A percentile compares a stretch with the other conserved stretches of the same genome.
These are phyloP conservation scores for Helotiales sp. DNA, from an alignment of 2,329 filamentous ascomycete genomes.

Conservation along the genomic window DNA sequence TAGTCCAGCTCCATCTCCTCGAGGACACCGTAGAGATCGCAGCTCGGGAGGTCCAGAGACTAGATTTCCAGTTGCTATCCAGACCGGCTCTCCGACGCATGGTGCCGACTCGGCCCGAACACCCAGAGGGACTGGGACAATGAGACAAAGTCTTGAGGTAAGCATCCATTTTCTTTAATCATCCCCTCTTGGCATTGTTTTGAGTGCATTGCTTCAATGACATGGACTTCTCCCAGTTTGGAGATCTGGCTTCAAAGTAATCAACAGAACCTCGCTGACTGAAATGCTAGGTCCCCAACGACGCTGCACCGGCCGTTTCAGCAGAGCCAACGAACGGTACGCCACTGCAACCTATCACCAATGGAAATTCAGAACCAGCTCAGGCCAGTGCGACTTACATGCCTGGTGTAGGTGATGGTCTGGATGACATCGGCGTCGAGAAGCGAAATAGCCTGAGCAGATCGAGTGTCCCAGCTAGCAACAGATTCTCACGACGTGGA, in stretches of 20 bases:
- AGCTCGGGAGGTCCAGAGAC: conserved; percentile 74
- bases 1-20: conserved; percentile 66
- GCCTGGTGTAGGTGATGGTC: conserved; percentile 29
- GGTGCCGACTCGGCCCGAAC: conserved; percentile 43
- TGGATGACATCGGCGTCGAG: conserved; percentile 41
- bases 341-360: conserved; percentile 27
- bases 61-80: conserved; percentile 84
- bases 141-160: conserved; percentile 73
- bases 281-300: conserved; percentile 19
- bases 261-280: no score
- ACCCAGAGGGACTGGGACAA: conserved; percentile 32
- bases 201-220: no score
- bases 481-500: conserved; percentile 42
- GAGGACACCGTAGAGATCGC: conserved; percentile 74
- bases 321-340: conserved; percentile 22
- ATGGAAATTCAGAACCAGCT: conserved; percentile 16
- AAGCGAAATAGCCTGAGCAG: conserved; percentile 67
- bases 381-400: conserved; percentile 34
- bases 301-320: conserved; percentile 14
- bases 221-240: no score
- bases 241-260: conserved; percentile 66
- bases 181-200: no score
- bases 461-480: conserved; percentile 51
- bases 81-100: conserved; percentile 58
- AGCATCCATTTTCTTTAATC: no score